Evolutionary conservation across 495 filamentous ascomycete genomes (phyloP).

Genomic region (Penicillium riverlandense): DNA sequence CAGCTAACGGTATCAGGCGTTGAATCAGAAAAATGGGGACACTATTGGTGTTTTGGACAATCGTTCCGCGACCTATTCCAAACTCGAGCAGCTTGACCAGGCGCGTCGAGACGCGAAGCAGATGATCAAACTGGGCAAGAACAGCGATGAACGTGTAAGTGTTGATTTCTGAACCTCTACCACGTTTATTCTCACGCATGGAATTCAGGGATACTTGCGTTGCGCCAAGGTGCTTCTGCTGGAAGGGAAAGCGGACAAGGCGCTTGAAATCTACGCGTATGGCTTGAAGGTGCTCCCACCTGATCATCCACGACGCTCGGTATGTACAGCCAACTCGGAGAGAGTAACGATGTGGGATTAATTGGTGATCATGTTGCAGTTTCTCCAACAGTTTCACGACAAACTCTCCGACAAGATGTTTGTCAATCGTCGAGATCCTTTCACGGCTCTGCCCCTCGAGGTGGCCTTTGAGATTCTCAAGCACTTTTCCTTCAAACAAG

Average conservation of each 20-base stretch:
- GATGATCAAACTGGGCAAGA: conserved; percentile 48
- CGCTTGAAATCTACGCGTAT: conserved; percentile 54
- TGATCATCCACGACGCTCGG: conserved; percentile 37
- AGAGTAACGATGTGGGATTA: too few relatives aligned
- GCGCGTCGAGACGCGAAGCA: conserved; percentile 53
- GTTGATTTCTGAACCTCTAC: background rate
- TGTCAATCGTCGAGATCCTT: conserved; percentile 34
- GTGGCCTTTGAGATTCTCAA: conserved; percentile 37
- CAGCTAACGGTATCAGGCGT: conserved; percentile 22
- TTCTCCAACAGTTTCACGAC: conserved; percentile 35
- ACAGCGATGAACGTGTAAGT: conserved; percentile 38
- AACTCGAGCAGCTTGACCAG: conserved; percentile 42
- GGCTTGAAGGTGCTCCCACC: conserved; percentile 43
- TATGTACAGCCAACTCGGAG: conserved; percentile 10
- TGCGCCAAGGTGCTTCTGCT: conserved; percentile 53
- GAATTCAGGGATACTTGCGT: conserved; percentile 54
- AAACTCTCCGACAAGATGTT: conserved; percentile 32
- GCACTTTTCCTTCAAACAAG: conserved; percentile 39
- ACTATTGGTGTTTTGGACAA: conserved; percentile 46
- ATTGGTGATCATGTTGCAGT: conserved; percentile 12
- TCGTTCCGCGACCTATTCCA: conserved; percentile 53
- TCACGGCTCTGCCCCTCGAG: conserved; percentile 42
- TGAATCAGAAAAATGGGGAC: conserved; percentile 23
- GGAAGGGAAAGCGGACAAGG: conserved; percentile 44
- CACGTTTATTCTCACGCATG: background rate